Conservation (phyloP, 805 yeast species). For the Citeromyces nyonsensis region DNA sequence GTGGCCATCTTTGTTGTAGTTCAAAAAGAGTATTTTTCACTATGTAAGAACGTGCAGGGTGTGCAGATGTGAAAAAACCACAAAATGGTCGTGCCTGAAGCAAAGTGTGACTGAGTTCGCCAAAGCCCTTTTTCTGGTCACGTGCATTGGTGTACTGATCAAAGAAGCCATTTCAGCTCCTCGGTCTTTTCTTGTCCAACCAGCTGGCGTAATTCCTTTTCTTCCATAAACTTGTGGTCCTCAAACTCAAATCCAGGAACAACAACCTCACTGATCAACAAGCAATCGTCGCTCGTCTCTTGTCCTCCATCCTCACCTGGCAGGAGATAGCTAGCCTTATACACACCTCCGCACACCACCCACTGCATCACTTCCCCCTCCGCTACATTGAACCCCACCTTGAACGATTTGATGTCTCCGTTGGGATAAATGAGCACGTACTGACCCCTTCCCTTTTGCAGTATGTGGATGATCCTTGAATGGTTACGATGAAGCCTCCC, state of each 20-base stretch:
- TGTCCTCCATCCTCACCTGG: slow-evolving; percentile 14
- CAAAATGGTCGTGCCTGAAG: not conserved
- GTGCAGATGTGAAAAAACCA: not conserved
- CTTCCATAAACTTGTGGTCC: slow-evolving; percentile 30
- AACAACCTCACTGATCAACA: slow-evolving; percentile 40
- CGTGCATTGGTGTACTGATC: slow-evolving; percentile 1
- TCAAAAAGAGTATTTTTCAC: slow-evolving; percentile 3
- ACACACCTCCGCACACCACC: slow-evolving; percentile 50
- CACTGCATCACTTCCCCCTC: slow-evolving; percentile 38
- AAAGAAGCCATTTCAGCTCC: slow-evolving; percentile 17
- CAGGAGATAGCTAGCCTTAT: slow-evolving; percentile 35
- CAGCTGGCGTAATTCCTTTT: slow-evolving; percentile 13
- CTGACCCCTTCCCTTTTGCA: slow-evolving; percentile 40
- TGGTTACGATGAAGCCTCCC: slow-evolving; percentile 35
- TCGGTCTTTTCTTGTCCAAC: slow-evolving; percentile 21
- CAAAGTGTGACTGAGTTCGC: not conserved
- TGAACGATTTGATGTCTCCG: slow-evolving; percentile 30
- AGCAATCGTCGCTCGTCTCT: slow-evolving; percentile 18
- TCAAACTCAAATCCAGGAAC: slow-evolving; percentile 47
- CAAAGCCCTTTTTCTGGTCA: slow-evolving; percentile 1
- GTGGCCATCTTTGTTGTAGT: slow-evolving; percentile 69
- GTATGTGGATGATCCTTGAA: slow-evolving; percentile 37
- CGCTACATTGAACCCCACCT: slow-evolving; percentile 31
- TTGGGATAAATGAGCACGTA: slow-evolving; percentile 37
- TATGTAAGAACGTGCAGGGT: slow-evolving; percentile 1